These are phyloP conservation scores for Podaxis sp. DNA, from an alignment of 768 basidiomycete species.

Conservation along the genomic window DNA sequence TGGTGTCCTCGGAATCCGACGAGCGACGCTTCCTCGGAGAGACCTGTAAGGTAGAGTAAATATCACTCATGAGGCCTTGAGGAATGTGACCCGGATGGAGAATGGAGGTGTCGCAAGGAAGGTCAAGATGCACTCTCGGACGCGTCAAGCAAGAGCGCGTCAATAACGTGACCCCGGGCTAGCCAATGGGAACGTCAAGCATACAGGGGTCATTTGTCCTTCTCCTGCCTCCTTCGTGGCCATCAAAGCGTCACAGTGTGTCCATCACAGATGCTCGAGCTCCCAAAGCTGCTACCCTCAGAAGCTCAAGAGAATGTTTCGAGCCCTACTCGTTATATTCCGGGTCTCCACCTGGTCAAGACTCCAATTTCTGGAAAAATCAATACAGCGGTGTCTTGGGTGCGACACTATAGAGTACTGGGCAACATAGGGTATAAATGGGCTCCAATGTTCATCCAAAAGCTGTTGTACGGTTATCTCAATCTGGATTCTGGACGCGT, in stretches of 20 bases:
- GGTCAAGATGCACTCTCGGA: conserved; percentile 20
- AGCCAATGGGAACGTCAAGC: not conserved
- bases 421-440: not conserved
- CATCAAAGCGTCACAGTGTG: not conserved
- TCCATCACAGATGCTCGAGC: not conserved
- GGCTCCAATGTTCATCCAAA: not conserved
- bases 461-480: not conserved
- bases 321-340: not conserved
- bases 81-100: conserved; percentile 3
- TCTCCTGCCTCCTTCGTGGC: not conserved
- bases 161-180: conserved; percentile 1
- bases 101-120: conserved; percentile 21
- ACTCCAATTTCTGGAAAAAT: not conserved
- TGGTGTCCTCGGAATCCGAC: conserved; percentile 52
- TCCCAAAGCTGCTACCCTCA: not conserved
- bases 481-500: conserved; percentile 2
- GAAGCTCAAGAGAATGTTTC: not conserved
- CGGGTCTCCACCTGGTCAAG: not conserved
- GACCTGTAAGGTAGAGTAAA: conserved; percentile 59
- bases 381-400: not conserved
- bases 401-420: not conserved
- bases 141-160: conserved; percentile 2
- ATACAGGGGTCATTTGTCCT: not conserved
- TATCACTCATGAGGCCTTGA: conserved; percentile 57
- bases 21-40: conserved; percentile 73